phyloP scores from a whole-genome alignment of 805 yeast species.

The Tetrapisispora nanseiensis region DNA sequence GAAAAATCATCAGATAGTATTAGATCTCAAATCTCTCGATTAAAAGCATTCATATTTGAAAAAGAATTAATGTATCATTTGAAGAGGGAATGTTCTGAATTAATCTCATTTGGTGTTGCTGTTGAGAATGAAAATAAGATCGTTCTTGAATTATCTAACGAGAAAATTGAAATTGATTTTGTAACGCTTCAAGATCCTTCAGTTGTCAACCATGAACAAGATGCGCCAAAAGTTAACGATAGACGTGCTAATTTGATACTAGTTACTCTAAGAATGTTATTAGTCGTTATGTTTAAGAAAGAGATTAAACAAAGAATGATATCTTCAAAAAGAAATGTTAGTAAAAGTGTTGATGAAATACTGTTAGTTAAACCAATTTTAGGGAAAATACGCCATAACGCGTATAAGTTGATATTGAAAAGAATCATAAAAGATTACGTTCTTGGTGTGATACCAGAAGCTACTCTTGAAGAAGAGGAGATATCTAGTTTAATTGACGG shows the following conservation, averaged over 20 bases:
- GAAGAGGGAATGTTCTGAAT: slow-evolving; percentile 59
- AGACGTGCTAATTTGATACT: slow-evolving; percentile 29
- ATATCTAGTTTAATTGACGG: not conserved
- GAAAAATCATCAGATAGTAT: slow-evolving; percentile 28
- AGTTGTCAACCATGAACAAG: slow-evolving; percentile 32
- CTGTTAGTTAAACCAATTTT: slow-evolving; percentile 25
- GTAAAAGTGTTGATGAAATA: slow-evolving; percentile 10
- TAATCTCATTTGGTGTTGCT: slow-evolving; percentile 60
- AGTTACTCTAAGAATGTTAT: slow-evolving; percentile 27
- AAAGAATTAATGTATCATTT: slow-evolving; percentile 78
- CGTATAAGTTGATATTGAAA: slow-evolving; percentile 20
- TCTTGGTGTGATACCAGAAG: slow-evolving; percentile 15
- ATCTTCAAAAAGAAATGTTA: slow-evolving; percentile 5
- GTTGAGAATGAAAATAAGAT: slow-evolving; percentile 56
- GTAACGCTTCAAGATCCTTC: slow-evolving; percentile 34
- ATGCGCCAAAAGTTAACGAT: slow-evolving; percentile 35
- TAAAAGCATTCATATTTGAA: slow-evolving; percentile 73
- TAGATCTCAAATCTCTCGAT: slow-evolving; percentile 49
- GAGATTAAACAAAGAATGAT: slow-evolving; percentile 22
- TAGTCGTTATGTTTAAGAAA: slow-evolving; percentile 34
- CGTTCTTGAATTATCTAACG: slow-evolving; percentile 53
- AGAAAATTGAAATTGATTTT: slow-evolving; percentile 62
- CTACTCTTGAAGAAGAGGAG: slow-evolving; percentile 3
- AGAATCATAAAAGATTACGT: slow-evolving; percentile 22
- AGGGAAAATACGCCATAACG: slow-evolving; percentile 27